Percentiles rank a stretch among this genome's conserved stretches.
Conservation (phyloP, 202 grass and related monocot genomes). For the Carex arenaria region DNA sequence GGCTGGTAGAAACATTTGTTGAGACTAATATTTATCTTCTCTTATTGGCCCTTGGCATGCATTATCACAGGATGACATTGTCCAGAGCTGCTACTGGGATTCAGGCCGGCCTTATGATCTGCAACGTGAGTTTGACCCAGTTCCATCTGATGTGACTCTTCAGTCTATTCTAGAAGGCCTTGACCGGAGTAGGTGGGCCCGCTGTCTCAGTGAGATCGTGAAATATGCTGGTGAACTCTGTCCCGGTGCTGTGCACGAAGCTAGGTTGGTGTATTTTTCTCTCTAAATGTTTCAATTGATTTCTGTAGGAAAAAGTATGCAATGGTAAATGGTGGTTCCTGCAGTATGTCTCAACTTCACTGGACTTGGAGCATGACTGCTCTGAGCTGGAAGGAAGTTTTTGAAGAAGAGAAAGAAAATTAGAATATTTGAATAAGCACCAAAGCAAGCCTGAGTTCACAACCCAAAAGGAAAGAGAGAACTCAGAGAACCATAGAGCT, state of each 20-base stretch:
- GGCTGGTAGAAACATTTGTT: constrained; percentile 7
- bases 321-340: not conserved
- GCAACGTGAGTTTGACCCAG: constrained; percentile 79
- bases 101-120: constrained; percentile 86
- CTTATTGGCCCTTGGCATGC: constrained; percentile 13
- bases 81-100: constrained; percentile 99
- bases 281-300: constrained; percentile 7
- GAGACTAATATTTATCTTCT: constrained; percentile 17
- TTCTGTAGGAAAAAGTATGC: constrained; percentile 20
- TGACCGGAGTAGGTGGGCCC: constrained; percentile 95
- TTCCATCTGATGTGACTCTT: constrained; percentile 91
- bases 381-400: not conserved
- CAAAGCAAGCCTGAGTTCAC: not conserved
- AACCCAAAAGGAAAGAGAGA: not conserved
- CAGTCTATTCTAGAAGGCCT: constrained; percentile 90
- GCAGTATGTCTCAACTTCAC: constrained; percentile 3
- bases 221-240: constrained; percentile 97
- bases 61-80: constrained; percentile 82
- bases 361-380: not conserved
- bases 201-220: constrained; percentile 91
- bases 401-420: not conserved
- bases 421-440: not conserved
- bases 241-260: constrained; percentile 76
- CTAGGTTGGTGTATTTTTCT: constrained; percentile 56
- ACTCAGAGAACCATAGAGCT: not conserved